phyloP scores from a whole-genome alignment of 2,329 filamentous ascomycete species.

The Lachnellula arida region DNA sequence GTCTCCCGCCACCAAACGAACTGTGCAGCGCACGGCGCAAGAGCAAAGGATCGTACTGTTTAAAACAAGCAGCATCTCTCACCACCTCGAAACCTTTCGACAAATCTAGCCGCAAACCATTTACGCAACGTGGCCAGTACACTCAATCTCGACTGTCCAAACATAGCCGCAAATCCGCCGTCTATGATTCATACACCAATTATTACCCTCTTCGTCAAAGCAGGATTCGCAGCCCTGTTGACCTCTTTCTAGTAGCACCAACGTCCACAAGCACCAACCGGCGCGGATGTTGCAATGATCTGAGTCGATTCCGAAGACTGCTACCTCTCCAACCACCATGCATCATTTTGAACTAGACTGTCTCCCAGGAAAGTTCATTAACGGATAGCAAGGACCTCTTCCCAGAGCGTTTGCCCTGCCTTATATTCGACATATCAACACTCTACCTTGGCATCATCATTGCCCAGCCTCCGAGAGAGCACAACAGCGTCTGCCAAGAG shows the following conservation, averaged over 20 bases:
- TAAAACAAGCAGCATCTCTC: background rate
- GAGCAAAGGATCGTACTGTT: background rate
- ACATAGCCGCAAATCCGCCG: background rate
- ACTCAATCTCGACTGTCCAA: background rate
- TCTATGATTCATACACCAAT: background rate
- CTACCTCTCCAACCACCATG: constrained; percentile 29
- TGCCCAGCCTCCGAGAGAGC: constrained; percentile 2
- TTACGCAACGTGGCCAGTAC: background rate
- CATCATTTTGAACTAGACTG: constrained; percentile 27
- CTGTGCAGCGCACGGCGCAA: background rate
- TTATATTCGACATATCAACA: constrained; percentile 6
- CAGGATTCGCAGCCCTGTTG: background rate
- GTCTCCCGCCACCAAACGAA: background rate
- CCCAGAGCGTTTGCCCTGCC: constrained; percentile 14
- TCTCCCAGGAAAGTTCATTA: constrained; percentile 31
- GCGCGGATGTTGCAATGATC: constrained; percentile 26
- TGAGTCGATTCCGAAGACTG: constrained; percentile 20
- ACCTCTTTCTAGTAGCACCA: constrained; percentile 6
- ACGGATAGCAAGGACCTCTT: constrained; percentile 24
- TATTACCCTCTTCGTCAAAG: background rate
- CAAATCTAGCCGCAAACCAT: background rate
- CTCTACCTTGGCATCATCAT: constrained; percentile 13
- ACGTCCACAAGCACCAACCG: constrained; percentile 21
- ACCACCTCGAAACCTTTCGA: background rate
- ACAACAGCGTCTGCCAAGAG: constrained; percentile 10